A percentile compares a stretch with the other conserved stretches of the same genome.
phyloP scores from a whole-genome alignment of 2,329 filamentous ascomycete genomes.

The Thielaviopsis ethacetica region DNA sequence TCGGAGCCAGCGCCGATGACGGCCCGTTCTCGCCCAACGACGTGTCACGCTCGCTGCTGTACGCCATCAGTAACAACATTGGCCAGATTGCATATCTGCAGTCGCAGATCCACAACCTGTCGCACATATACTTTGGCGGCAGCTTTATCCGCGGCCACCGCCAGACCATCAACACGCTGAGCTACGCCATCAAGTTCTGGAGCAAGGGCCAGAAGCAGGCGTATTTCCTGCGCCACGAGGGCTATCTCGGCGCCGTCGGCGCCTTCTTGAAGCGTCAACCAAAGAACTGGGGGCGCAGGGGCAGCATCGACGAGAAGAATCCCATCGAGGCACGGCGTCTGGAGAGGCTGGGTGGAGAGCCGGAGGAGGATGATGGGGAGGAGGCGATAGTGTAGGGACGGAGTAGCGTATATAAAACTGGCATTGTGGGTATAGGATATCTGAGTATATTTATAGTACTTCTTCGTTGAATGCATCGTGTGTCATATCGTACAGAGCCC shows the following conservation, averaged over 20 bases:
- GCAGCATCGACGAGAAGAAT: constrained; percentile 48
- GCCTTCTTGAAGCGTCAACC: constrained; percentile 88
- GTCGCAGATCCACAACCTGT: constrained; percentile 79
- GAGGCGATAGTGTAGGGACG: neutral
- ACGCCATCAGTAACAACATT: constrained; percentile 95
- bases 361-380: no score
- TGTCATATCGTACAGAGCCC: neutral
- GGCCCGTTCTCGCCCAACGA: constrained; percentile 61
- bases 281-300: constrained; percentile 73
- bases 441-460: neutral
- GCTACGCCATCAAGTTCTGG: constrained; percentile 97
- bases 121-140: constrained; percentile 93
- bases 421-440: constrained; percentile 1
- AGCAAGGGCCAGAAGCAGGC: constrained; percentile 85
- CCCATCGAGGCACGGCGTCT: constrained; percentile 18
- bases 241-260: constrained; percentile 84
- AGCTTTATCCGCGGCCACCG: constrained; percentile 92
- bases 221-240: constrained; percentile 89
- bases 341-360: constrained; percentile 9
- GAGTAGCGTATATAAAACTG: neutral
- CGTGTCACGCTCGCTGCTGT: constrained; percentile 78
- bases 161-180: constrained; percentile 95
- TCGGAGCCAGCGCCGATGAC: constrained; percentile 18
- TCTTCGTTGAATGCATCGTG: neutral
- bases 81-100: constrained; percentile 97